Evolutionary conservation across 345 rosid species (phyloP).

Genomic region (Litchi chinensis): DNA sequence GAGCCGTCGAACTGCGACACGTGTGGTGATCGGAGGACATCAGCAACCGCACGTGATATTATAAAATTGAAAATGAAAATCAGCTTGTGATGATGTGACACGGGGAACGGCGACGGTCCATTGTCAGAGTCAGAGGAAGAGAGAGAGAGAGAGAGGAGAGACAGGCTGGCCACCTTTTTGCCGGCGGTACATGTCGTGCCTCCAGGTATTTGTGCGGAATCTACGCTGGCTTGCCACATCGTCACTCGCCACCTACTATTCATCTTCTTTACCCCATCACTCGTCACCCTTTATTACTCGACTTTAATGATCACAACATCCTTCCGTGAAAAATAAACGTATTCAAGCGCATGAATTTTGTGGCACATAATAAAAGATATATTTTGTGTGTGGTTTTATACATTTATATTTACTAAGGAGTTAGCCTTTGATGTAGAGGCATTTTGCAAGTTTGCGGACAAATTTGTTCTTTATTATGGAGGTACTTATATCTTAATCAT

Average conservation of each 20-base stretch:
- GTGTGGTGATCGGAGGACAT: background rate
- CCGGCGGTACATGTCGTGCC: constrained; percentile 21
- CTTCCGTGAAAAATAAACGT: too few species aligned
- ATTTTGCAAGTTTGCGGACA: too few species aligned
- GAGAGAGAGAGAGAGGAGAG: background rate
- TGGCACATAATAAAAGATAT: too few species aligned
- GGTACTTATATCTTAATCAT: too few species aligned
- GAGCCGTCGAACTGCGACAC: constrained; percentile 13
- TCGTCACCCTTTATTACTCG: too few species aligned
- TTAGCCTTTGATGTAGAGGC: too few species aligned
- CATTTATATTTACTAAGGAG: too few species aligned
- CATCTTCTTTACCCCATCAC: background rate
- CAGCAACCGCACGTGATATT: constrained; percentile 22
- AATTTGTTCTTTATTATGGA: too few species aligned
- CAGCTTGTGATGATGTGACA: background rate
- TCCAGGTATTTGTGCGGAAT: constrained; percentile 15
- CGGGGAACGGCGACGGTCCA: constrained; percentile 3
- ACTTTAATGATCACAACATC: too few species aligned
- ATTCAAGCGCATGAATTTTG: too few species aligned
- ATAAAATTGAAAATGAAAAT: background rate
- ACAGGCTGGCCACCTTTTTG: constrained; percentile 1
- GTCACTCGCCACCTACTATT: background rate
- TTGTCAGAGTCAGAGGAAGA: background rate
- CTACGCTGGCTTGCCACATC: background rate
- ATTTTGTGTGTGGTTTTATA: too few species aligned